Percentiles rank a stretch among this genome's conserved stretches.
Conservation (phyloP, 768 basidiomycete genomes). For the Collybia nuda region DNA sequence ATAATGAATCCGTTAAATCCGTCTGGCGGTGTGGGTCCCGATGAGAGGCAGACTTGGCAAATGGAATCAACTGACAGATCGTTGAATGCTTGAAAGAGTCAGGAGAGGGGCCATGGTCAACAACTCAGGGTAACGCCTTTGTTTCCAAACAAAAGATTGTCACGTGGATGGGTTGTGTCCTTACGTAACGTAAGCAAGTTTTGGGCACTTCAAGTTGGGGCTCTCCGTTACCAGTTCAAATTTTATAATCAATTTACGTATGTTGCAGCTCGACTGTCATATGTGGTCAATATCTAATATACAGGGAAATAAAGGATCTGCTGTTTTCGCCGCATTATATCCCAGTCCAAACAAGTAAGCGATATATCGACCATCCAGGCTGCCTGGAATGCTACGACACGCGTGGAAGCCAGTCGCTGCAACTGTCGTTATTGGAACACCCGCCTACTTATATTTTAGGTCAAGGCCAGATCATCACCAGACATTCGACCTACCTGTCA, state of each 20-base stretch:
- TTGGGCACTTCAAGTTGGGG: no score
- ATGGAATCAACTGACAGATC: no score
- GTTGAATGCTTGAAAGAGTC: no score
- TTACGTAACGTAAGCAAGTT: no score
- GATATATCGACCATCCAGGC: not conserved
- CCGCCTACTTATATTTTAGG: slow-evolving; percentile 60
- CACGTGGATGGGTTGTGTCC: slow-evolving; percentile 2
- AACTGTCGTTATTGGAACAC: slow-evolving; percentile 51
- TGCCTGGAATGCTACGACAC: slow-evolving; percentile 53
- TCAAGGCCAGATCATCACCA: slow-evolving; percentile 37
- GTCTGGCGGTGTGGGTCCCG: no score
- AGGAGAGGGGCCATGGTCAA: not conserved
- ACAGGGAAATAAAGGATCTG: not conserved
- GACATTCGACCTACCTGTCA: slow-evolving; percentile 61
- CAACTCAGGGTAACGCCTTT: slow-evolving; percentile 3
- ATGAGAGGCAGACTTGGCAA: no score
- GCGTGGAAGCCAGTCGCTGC: slow-evolving; percentile 70
- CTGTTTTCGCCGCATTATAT: no score
- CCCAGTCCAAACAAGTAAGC: no score
- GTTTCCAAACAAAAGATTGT: slow-evolving; percentile 6
- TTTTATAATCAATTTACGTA: no score
- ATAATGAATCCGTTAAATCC: no score
- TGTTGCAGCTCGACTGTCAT: no score
- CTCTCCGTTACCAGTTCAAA: no score
- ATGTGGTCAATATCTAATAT: not conserved